Evolutionary conservation across 2,329 filamentous ascomycete species (phyloP).

Genomic region (Aspergillus vadensis): DNA sequence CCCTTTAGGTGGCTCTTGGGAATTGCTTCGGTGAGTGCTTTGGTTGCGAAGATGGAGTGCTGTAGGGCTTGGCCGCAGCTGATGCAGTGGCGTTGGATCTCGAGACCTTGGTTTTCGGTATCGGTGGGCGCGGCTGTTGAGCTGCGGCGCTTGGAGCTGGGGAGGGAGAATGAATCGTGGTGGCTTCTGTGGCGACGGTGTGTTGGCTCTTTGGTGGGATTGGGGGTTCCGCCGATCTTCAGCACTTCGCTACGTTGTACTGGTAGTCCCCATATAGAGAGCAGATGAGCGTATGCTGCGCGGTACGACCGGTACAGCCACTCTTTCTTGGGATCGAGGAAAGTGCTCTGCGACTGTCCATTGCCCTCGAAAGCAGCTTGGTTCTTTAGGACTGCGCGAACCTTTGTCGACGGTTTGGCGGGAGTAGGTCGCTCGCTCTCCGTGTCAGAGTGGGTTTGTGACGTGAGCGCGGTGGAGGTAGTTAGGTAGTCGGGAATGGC

Average conservation of each 20-base stretch:
- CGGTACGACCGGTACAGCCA: slow-evolving; percentile 57
- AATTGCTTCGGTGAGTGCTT: slow-evolving; percentile 20
- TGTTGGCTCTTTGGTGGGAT: slow-evolving; percentile 33
- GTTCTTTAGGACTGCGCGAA: slow-evolving; percentile 59
- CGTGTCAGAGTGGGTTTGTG: slow-evolving; percentile 41
- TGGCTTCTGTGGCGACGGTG: slow-evolving; percentile 30
- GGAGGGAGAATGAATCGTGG: slow-evolving; percentile 30
- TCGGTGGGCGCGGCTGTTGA: slow-evolving; percentile 11
- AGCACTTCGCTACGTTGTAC: slow-evolving; percentile 60
- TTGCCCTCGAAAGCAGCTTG: slow-evolving; percentile 59
- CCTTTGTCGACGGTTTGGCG: slow-evolving; percentile 32
- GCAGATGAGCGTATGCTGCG: slow-evolving; percentile 58
- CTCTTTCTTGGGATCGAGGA: slow-evolving; percentile 54
- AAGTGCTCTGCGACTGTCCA: slow-evolving; percentile 46
- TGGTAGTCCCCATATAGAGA: slow-evolving; percentile 61
- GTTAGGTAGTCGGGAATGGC: slow-evolving; percentile 34
- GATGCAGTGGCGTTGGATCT: slow-evolving; percentile 47
- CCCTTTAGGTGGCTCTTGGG: slow-evolving; percentile 25
- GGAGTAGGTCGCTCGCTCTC: slow-evolving; percentile 38
- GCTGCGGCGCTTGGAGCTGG: slow-evolving; percentile 17
- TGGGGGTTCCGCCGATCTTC: slow-evolving; percentile 54
- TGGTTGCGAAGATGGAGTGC: slow-evolving; percentile 39
- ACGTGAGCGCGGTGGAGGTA: slow-evolving; percentile 31
- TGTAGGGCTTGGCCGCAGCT: slow-evolving; percentile 42
- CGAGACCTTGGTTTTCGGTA: slow-evolving; percentile 34